Conservation (phyloP, 768 basidiomycete genomes). For the Rhizopogon salebrosus region DNA sequence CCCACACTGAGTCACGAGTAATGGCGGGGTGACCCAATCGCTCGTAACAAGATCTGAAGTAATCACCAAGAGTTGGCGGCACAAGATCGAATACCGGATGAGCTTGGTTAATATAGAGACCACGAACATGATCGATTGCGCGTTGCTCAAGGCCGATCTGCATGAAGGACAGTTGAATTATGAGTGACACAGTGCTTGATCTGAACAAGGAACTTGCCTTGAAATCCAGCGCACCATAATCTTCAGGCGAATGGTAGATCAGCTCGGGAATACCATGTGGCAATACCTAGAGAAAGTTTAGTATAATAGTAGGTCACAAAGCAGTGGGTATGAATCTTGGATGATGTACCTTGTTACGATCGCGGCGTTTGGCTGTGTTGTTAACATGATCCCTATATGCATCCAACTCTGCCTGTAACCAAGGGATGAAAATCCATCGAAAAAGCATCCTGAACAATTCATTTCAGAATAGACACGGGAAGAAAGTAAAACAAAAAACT, state of each 20-base stretch:
- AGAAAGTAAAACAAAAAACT: too few species aligned
- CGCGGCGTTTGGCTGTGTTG: constrained; percentile 6
- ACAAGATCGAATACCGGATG: too few species aligned
- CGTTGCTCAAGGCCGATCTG: constrained; percentile 15
- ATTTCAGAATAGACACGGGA: too few species aligned
- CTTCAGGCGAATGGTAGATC: constrained; percentile 26
- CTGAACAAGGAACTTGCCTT: constrained; percentile 22
- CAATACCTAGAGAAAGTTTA: too few species aligned
- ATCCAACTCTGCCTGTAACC: not conserved
- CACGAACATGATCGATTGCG: constrained; percentile 14
- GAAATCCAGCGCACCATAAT: constrained; percentile 27
- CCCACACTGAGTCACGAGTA: too few species aligned
- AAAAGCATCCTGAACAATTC: too few species aligned
- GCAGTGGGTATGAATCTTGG: too few species aligned
- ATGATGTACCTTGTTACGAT: constrained; percentile 8
- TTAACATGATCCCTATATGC: not conserved
- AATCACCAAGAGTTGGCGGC: too few species aligned
- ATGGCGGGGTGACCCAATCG: too few species aligned
- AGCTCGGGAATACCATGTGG: constrained; percentile 34
- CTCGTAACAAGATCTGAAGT: too few species aligned
- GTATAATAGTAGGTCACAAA: too few species aligned
- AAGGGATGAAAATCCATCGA: too few species aligned
- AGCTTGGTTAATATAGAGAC: constrained; percentile 27
- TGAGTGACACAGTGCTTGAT: not conserved
- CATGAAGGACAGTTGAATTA: not conserved